Evolutionary conservation across 768 basidiomycete genomes (phyloP).

Genomic region (Terana coerulea): DNA sequence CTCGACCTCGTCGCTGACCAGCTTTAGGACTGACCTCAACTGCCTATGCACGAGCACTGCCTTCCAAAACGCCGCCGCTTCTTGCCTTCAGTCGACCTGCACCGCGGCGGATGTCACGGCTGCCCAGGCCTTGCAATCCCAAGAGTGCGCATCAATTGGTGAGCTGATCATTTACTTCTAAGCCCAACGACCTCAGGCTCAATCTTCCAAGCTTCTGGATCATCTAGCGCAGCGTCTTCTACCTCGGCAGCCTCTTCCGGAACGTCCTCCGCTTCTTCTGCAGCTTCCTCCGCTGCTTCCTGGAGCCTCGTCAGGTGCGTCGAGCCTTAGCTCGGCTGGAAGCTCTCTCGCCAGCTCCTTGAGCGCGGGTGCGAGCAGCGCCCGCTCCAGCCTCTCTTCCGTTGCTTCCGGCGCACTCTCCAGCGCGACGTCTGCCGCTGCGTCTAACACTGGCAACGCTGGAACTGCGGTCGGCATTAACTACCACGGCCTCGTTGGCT

Average conservation of each 20-base stretch:
- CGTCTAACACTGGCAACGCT: conserved; percentile 5
- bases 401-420: conserved; percentile 12
- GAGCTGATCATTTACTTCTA: background rate
- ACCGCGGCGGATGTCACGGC: conserved; percentile 25
- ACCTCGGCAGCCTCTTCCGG: background rate
- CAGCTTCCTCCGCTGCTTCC: background rate
- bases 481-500: conserved; percentile 1
- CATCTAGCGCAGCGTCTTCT: background rate
- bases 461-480: conserved; percentile 1
- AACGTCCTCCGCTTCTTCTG: background rate
- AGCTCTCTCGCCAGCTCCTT: background rate
- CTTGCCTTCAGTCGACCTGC: conserved; percentile 36
- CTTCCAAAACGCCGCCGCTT: conserved; percentile 32
- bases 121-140: conserved; percentile 29
- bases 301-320: background rate
- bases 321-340: too few species aligned
- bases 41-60: conserved; percentile 36
- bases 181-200: background rate
- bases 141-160: conserved; percentile 30
- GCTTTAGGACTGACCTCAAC: conserved; percentile 33
- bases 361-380: background rate
- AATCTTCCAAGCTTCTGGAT: background rate
- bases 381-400: conserved; percentile 1
- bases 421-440: background rate
- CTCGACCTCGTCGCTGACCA: conserved; percentile 12